These are phyloP conservation scores for Drechslerella coelobrocha DNA, from an alignment of 2,329 filamentous ascomycete genomes.

Conservation along the genomic window DNA sequence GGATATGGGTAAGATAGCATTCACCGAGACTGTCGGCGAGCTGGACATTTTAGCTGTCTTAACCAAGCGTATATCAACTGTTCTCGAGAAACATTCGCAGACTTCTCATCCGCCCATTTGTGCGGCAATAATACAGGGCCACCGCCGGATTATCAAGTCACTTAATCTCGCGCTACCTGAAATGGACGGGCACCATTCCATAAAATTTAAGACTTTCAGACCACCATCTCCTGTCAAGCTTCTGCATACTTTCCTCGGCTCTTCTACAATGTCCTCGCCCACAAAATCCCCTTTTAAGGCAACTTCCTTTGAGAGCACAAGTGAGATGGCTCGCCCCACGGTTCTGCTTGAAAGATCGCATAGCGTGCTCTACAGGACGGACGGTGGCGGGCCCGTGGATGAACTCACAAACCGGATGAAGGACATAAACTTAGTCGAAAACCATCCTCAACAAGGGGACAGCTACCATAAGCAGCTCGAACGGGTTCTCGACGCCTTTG, in stretches of 20 bases:
- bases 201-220: conserved; percentile 44
- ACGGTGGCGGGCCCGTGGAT: conserved; percentile 32
- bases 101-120: conserved; percentile 39
- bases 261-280: conserved; percentile 18
- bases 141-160: conserved; percentile 44
- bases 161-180: conserved; percentile 33
- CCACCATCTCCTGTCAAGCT: conserved; percentile 47
- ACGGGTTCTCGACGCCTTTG: conserved; percentile 54
- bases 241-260: conserved; percentile 42
- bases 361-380: conserved; percentile 44
- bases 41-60: conserved; percentile 39
- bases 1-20: conserved; percentile 47
- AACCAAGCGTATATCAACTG: conserved; percentile 42
- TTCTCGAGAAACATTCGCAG: conserved; percentile 44
- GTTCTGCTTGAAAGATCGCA: conserved; percentile 47
- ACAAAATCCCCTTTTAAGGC: conserved; percentile 42
- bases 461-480: conserved; percentile 54
- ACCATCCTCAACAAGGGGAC: conserved; percentile 43
- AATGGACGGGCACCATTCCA: conserved; percentile 27
- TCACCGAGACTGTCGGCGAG: conserved; percentile 38
- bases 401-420: conserved; percentile 44
- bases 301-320: conserved; percentile 49
- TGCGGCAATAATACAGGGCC: conserved; percentile 44
- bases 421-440: conserved; percentile 47
- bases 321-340: conserved; percentile 38